Evolutionary conservation across 768 basidiomycete species (phyloP).

Genomic region (Psilocybe subaeruginosa): DNA sequence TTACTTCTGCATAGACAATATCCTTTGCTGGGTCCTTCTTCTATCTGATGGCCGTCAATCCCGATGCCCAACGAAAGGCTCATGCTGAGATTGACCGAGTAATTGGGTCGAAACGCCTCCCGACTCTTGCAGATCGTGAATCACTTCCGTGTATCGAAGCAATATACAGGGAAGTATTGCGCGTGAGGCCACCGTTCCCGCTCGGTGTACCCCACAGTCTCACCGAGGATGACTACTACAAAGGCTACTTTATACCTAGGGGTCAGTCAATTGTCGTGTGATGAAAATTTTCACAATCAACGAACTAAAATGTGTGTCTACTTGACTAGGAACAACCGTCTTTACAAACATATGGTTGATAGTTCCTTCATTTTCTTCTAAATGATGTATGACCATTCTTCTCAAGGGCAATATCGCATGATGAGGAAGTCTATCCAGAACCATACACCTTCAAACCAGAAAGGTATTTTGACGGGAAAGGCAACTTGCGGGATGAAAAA

Average conservation of each 20-base stretch:
- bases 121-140: slow-evolving; percentile 26
- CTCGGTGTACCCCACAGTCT: slow-evolving; percentile 26
- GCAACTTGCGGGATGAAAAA: slow-evolving; percentile 12
- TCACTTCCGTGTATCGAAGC: slow-evolving; percentile 31
- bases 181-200: slow-evolving; percentile 20
- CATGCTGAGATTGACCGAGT: slow-evolving; percentile 37
- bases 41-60: slow-evolving; percentile 29
- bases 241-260: slow-evolving; percentile 31
- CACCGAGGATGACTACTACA: slow-evolving; percentile 30
- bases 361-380: background rate
- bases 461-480: slow-evolving; percentile 23
- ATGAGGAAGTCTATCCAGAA: slow-evolving; percentile 25
- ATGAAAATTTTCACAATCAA: background rate
- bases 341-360: slow-evolving; percentile 23
- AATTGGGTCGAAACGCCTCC: slow-evolving; percentile 32
- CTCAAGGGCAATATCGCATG: slow-evolving; percentile 27
- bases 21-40: slow-evolving; percentile 25
- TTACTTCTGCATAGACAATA: slow-evolving; percentile 6
- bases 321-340: slow-evolving; percentile 15
- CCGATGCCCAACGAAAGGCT: slow-evolving; percentile 33
- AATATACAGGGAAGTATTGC: slow-evolving; percentile 22
- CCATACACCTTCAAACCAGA: slow-evolving; percentile 31
- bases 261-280: slow-evolving; percentile 6
- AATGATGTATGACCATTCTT: background rate
- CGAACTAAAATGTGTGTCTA: background rate